Conservation (phyloP, 805 yeast genomes). For the Candida yuanshanica region DNA sequence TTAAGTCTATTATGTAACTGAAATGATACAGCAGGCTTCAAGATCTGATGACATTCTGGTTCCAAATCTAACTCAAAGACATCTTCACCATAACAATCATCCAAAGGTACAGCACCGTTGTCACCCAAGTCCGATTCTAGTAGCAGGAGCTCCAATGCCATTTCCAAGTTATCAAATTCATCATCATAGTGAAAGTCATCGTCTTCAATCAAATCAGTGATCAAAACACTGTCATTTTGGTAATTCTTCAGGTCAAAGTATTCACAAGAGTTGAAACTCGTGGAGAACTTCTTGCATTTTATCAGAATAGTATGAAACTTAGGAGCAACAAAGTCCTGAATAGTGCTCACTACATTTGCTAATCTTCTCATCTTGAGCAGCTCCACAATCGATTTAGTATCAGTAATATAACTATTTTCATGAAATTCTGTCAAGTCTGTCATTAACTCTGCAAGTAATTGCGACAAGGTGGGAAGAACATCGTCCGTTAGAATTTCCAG, state of each 20-base stretch:
- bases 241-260: not conserved
- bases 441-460: not conserved
- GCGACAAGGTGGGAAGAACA: not conserved
- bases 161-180: not conserved
- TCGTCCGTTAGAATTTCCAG: not conserved
- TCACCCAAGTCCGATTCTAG: not conserved
- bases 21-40: not conserved
- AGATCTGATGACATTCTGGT: not conserved
- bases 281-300: constrained; percentile 1
- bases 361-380: not conserved
- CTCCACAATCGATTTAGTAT: not conserved
- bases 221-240: not conserved
- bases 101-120: not conserved
- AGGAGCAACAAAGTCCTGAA: not conserved
- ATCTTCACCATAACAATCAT: not conserved
- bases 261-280: not conserved
- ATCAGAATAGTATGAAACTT: not conserved
- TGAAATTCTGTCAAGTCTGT: not conserved
- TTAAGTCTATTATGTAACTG: not conserved
- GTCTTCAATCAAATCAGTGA: not conserved
- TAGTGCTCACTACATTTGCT: not conserved
- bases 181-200: not conserved
- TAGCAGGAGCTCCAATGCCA: not conserved
- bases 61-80: not conserved
- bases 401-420: not conserved